phyloP scores from a whole-genome alignment of 2,329 filamentous ascomycete species.

The Penicillium sumatraense region DNA sequence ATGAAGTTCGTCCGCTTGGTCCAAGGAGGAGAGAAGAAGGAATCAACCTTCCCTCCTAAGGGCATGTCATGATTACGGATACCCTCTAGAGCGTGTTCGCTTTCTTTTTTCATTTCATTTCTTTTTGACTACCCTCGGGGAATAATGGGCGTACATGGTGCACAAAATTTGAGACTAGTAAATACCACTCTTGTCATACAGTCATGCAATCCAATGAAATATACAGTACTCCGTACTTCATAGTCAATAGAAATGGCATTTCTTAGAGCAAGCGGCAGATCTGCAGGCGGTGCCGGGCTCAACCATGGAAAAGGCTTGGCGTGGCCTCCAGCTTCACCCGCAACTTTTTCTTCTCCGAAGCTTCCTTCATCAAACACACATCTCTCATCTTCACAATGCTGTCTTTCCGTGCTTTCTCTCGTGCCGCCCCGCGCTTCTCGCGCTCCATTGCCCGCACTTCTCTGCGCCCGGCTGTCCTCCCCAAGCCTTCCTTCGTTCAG shows the following conservation, averaged over 20 bases:
- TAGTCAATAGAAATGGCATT: not conserved
- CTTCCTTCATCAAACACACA: constrained; percentile 19
- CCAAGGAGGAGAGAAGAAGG: constrained; percentile 65
- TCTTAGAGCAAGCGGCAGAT: constrained; percentile 20
- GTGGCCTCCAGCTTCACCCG: constrained; percentile 27
- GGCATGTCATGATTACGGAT: constrained; percentile 49
- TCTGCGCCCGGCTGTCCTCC: constrained; percentile 53
- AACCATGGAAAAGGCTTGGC: constrained; percentile 26
- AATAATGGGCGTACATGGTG: constrained; percentile 26
- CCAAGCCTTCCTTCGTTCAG: constrained; percentile 56
- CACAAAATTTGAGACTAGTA: constrained; percentile 23
- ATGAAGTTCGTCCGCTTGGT: constrained; percentile 78
- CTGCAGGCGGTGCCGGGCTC: constrained; percentile 21
- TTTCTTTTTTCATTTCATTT: constrained; percentile 18
- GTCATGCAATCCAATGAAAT: too few species aligned
- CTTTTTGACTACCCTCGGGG: constrained; percentile 20
- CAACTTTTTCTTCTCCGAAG: constrained; percentile 27
- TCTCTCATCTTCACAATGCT: constrained; percentile 61
- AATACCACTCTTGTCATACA: not conserved
- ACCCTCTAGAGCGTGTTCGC: constrained; percentile 10
- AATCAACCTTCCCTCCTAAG: constrained; percentile 80
- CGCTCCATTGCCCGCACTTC: constrained; percentile 60
- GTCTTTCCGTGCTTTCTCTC: constrained; percentile 68
- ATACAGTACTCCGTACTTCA: too few species aligned
- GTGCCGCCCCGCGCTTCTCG: constrained; percentile 68